A percentile compares a stretch with the other conserved stretches of the same genome.
These are phyloP conservation scores for Didymella lethalis DNA, from an alignment of 2,329 filamentous ascomycete species.

Conservation along the genomic window DNA sequence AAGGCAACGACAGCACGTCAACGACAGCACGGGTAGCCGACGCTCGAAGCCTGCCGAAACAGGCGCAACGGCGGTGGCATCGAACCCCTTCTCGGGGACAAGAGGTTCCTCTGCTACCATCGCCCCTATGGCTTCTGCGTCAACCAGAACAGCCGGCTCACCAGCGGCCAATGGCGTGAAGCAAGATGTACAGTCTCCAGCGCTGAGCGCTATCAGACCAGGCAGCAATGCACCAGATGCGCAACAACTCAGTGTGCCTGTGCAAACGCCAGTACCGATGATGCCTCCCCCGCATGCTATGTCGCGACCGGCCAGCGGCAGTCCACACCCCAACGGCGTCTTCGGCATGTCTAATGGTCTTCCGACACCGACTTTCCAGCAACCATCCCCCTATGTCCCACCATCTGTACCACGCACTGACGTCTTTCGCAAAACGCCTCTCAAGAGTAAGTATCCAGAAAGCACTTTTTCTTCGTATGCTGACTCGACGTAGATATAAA, in stretches of 20 bases:
- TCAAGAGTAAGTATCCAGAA: constrained; percentile 56
- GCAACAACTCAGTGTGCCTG: constrained; percentile 40
- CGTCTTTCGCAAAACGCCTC: constrained; percentile 43
- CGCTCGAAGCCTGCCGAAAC: constrained; percentile 39
- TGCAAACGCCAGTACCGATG: constrained; percentile 43
- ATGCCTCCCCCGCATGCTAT: constrained; percentile 52
- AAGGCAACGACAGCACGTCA: constrained; percentile 61
- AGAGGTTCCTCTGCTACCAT: constrained; percentile 34
- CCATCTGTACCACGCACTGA: constrained; percentile 43
- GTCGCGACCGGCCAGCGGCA: constrained; percentile 51
- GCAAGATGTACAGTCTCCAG: constrained; percentile 56
- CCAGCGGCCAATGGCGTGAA: constrained; percentile 48
- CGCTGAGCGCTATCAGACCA: constrained; percentile 50
- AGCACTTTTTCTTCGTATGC: constrained; percentile 4
- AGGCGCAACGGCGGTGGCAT: constrained; percentile 33
- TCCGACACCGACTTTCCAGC: constrained; percentile 44
- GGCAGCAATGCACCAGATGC: constrained; percentile 48
- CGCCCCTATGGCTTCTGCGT: constrained; percentile 30
- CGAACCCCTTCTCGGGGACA: constrained; percentile 42
- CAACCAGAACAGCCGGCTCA: constrained; percentile 46
- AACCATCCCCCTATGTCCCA: constrained; percentile 40
- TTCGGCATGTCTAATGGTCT: constrained; percentile 35
- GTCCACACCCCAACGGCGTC: constrained; percentile 52
- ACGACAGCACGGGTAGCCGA: constrained; percentile 58
- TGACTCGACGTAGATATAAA: constrained; percentile 42